Base-by-base conservation (phyloP, 75 land plant species). In the Azolla pinnata region DNA sequence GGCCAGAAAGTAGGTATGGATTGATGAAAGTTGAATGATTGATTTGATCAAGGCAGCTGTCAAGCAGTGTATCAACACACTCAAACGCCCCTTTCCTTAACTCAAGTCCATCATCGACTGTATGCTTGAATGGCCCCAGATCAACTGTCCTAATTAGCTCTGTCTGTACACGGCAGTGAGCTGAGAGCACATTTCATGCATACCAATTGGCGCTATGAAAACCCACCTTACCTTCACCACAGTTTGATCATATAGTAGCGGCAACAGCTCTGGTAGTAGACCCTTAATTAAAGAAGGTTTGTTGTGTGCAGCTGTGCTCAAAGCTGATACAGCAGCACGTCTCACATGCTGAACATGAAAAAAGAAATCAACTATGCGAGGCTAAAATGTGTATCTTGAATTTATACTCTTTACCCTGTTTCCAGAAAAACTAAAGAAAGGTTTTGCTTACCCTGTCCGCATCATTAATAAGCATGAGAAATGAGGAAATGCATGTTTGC, bases 291-390 rank as follows among this genome's bases (percentile, higher is more conserved):
- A 80, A 27, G 59, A 75, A 55, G 98, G 98, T 75, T 93, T 93
- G 71, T 93, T 93, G 62, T 93, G 98, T 48, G 95, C 90, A 53
- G 96, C 90, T 50, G 98, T 93, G 73, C 96, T 93, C 62, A 93
- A 75, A 38, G 98, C 98, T 62, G 92, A 75, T 3, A 93, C 98
- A 62, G 96, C 87, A 34, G 98, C 98, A 54, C 98, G 90, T 63
- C 98, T 76, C 31, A 93, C 98, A 85, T 88, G 98, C 98, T 93
- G 71, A 49, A 71, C 40, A 35, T 5, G 40, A 12, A 12, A 5
- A 35, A 35, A 35, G 40, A 5, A 5, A 35, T 12, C 5, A 5
- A 35, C 12, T 5, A 12, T 35, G 5, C 40, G 5, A 12, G 10
- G 12, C 12, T 35, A 35, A 12, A 35, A 35, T 12, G 10, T 5